Evolutionary conservation across 2,329 filamentous ascomycete genomes (phyloP), one percentile per base, ranked within the genome.

Genomic region (Cladophialophora chaetospira): DNA sequence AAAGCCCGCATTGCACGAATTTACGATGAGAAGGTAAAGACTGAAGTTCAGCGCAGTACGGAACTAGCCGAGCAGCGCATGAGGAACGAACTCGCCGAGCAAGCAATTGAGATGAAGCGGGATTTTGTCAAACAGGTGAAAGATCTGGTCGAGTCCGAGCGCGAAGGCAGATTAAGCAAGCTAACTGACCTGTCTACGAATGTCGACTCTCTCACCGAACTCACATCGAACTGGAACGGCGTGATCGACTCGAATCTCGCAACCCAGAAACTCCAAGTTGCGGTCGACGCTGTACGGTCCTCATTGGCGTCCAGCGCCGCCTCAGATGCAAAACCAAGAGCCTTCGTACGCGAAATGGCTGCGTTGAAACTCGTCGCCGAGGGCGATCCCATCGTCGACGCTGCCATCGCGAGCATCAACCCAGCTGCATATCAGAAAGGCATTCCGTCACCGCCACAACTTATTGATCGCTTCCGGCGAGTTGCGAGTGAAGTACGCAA

Each of bases 351-450:
- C 61, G 94, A 99, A 77, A 85, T 99, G 11, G 90, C 96, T 17
- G 94, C 94, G 3, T 83, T 99, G 53, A 96, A 96, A 77, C 91
- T 97, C 73, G 89, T 96, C 65, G 90, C 91, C 3, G 82, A 83
- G 26, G 88, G 91, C 49, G 89, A 96, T 71, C 79, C 89, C 1
- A 88, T 97, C 4, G 91, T 99, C 58, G 87, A 91, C 66, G 93
- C 93, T 3, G 94, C 94, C 58, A 96, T 99, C 67, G 88, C 89
- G n/a, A 96, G 91, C 26, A 96, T 99, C 74, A 95, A 95, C 78
- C 94, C 94, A 2, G 79, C 83, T 9, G 91, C 94, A 17, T 99
- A 99, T 78, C 94, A 97, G 76, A 88, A 88, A 54, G 94, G 94
- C 57, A 86, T 99, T 56, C 86, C 91, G 21, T 91, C 88, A 11